Base-by-base conservation (phyloP, 2,329 filamentous ascomycete species). In the Botrytis fragariae region DNA sequence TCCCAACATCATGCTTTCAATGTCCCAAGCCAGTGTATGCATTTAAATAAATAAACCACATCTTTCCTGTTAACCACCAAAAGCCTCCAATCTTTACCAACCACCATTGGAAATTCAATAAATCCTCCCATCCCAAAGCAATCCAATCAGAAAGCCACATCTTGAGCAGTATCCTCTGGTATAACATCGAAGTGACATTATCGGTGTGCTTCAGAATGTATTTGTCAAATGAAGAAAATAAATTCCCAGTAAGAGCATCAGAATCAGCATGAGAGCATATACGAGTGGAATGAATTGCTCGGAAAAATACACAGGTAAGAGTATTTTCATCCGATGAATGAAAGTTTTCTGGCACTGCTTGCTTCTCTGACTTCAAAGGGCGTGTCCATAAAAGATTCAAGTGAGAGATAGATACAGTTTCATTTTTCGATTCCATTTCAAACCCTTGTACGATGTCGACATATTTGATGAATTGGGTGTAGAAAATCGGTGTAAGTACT, bases 401-500 rank as follows among this genome's bases (percentile, higher is more conserved):
- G 25, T 67, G 22, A 1, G 51, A 37, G 25, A 57, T 32, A 4
- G 62, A 69, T 61, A 73, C 18, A 9, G 29, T 72, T 64, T 73
- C 42, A 45, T 61, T 39, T 32, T 69, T 69, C 22, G 37, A 59
- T 42, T 60, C 71, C 29, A 29, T 60, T 0, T 71, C 45, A 18
- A 71, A 35, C n/a, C 32, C 72, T 44, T 57, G 20, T 16, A 71
- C 4, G 16, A 54, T 35, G 20, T 73, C 60, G 25, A 87, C 84
- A 78, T 93, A 92, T 75, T 87, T 85, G 0, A 90, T 84, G 65
- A 93, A 89, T 42, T 90, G 86, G 20, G 87, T 85, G 82, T 93
- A 93, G 78, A 93, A 93, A 0, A 83, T 84, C 0, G 91, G 91
- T 0, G 89, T 91, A 32, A 91, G 80, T 7, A 93, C 83, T 71